Base-by-base conservation (phyloP, 345 rosid genomes). In the Eucalyptus cloeziana region DNA sequence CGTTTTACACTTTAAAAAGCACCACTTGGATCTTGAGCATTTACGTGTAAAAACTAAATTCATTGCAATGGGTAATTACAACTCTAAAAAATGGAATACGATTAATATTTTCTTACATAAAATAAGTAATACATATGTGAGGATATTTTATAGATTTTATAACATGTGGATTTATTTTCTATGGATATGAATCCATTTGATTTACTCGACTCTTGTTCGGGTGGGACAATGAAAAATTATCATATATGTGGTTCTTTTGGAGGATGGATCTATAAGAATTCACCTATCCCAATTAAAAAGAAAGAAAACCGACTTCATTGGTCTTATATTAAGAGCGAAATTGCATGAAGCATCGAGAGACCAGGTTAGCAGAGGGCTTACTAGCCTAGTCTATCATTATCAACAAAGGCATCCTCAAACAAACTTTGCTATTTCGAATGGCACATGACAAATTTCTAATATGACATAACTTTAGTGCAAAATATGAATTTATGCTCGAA, bases 401-500 rank as follows among this genome's bases (percentile, higher is more conserved):
- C 17, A 7, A 13, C 9, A 4, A 2, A 30, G 69, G 33, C 33
- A 62, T 62, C 3, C 3, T 3, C 1, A 1, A 15, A 67, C 17
- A 1, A 67, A 67, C 10, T 33, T 33, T 17, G 25, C 44, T 37
- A 33, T 33, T 69, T 69, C 4, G 0, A 69, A 69, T 69, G 24
- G 7, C 21, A 9, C 44, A 12, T 69, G 25, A 33, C 10, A 69
- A 19, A 21, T 69, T 17, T 69, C 4, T 9, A 69, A 69, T 5
- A 10, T 3, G 7, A 69, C 11, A 3, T 13, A 3, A 33, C 4
- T 33, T 21, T 5, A 17, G 13, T 33, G 13, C 44, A 69, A 69
- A 67, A 5, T 33, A 9, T 0, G 13, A 69, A 17, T 22, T 7
- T 13, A 5, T 33, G 25, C 7, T 37, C 0, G 0, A 33, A 69